Evolutionary conservation across 2,329 filamentous ascomycete species (phyloP).

Genomic region (Dactylonectria estremocensis): DNA sequence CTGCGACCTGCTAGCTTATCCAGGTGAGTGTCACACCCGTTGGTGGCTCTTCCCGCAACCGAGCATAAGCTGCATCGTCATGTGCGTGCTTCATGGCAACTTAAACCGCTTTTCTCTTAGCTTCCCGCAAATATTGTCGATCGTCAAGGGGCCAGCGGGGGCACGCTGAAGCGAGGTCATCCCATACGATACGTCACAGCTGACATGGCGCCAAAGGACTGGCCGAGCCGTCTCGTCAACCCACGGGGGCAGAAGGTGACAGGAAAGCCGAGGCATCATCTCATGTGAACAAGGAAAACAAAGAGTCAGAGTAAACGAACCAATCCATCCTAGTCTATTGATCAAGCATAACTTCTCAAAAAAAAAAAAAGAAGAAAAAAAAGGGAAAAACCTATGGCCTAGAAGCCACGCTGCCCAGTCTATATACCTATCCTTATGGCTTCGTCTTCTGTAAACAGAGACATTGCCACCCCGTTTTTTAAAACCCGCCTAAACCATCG

Average conservation of each 20-base stretch:
- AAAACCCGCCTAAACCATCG: constrained; percentile 23
- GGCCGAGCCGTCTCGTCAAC: neutral
- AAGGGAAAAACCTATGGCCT: constrained; percentile 19
- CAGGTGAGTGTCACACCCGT: neutral
- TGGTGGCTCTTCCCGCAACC: neutral
- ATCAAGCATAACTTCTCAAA: constrained; percentile 24
- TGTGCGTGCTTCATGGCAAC: neutral
- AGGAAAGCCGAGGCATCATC: neutral
- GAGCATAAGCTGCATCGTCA: neutral
- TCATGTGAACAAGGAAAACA: constrained; percentile 1
- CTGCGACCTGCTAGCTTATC: constrained; percentile 2
- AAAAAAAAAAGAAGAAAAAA: too few relatives aligned
- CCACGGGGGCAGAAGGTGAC: too few relatives aligned
- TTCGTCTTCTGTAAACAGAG: constrained; percentile 41
- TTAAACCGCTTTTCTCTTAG: neutral
- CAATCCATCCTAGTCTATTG: constrained; percentile 33
- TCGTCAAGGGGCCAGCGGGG: neutral
- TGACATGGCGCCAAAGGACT: neutral
- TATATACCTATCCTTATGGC: constrained; percentile 38
- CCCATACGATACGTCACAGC: neutral
- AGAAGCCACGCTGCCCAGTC: constrained; percentile 37
- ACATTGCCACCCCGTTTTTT: constrained; percentile 39
- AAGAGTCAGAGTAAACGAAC: constrained; percentile 12
- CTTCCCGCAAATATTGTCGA: neutral
- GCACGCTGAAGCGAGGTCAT: neutral